Base-by-base conservation (phyloP, 2,329 filamentous ascomycete species). In the Pyricularia grisea region DNA sequence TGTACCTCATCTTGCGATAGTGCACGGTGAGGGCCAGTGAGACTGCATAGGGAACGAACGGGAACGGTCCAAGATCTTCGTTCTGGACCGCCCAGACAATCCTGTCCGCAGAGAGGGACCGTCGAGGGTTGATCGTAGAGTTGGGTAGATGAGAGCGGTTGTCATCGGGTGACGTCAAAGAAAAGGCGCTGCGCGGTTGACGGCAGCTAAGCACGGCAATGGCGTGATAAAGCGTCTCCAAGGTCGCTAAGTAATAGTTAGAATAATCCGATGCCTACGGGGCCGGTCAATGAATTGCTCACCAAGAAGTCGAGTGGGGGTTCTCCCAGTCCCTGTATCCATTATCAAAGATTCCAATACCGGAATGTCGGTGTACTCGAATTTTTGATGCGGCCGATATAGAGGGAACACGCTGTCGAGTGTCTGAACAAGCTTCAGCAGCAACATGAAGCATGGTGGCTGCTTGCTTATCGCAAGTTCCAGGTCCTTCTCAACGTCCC, bases 1-100 rank as follows among this genome's bases (percentile, higher is more conserved):
- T 87, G 72, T 88, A 85, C 1, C 87, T 81, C 86, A 89, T 87
- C 73, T 89, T 88, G 64, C 86, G 83, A 71, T 89, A 90, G 14
- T 85, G 84, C 0, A 89, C 85, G 65, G 85, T 88, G 0, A 90
- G 79, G 0, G 87, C 84, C 0, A 90, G 80, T 0, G 87, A 87
- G 0, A 89, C 80, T 0, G 85, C 86, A 69, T 89, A 90, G 0
- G 87, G 87, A 0, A 90, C 81, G 70, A 89, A 84, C 0, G 88
- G 86, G 36, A 88, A 79, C 0, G 85, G 81, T 42, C 82, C 83
- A 17, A 84, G 77, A 23, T 82, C 82, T 64, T 87, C 84, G 5
- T 82, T 79, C 20, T 80, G 80, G 2, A 87, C 81, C n/a, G 85
- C 81, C 55, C 81, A 84, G 3, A 85, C 82, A 68, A 88, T 87